These are phyloP conservation scores for Babesia sp. DNA, from an alignment of 169 alveolate genomes.

Conservation along the genomic window DNA sequence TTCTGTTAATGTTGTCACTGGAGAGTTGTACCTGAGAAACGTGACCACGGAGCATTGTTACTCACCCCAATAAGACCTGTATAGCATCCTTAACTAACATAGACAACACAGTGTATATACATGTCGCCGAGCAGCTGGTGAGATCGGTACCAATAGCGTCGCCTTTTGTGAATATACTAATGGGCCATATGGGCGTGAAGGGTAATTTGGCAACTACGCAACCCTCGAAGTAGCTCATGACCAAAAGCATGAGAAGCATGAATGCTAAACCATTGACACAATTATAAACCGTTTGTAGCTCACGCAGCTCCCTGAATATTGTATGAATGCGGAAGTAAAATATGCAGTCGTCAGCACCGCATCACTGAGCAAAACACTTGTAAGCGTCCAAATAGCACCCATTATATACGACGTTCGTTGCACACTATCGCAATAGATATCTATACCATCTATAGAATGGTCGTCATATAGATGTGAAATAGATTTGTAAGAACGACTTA, in stretches of 20 bases:
- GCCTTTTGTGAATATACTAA: slow-evolving; percentile 71
- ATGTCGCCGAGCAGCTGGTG: slow-evolving; percentile 78
- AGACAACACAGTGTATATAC: slow-evolving; percentile 73
- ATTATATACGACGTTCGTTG: no score
- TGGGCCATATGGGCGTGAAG: slow-evolving; percentile 73
- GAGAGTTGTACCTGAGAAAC: slow-evolving; percentile 40
- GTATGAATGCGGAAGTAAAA: no score
- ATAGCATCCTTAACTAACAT: slow-evolving; percentile 70
- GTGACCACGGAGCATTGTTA: not conserved
- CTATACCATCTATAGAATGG: no score
- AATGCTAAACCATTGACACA: slow-evolving; percentile 75
- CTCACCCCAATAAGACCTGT: slow-evolving; percentile 73
- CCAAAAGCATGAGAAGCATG: slow-evolving; percentile 77
- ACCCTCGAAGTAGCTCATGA: slow-evolving; percentile 80
- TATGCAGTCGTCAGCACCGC: no score
- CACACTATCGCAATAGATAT: no score
- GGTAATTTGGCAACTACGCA: slow-evolving; percentile 77
- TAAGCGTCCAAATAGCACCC: no score
- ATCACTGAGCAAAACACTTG: no score
- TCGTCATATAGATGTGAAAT: no score
- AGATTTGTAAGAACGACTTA: slow-evolving; percentile 7
- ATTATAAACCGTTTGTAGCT: slow-evolving; percentile 15
- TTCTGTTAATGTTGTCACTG: slow-evolving; percentile 55
- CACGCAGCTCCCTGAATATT: slow-evolving; percentile 42
- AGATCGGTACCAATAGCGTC: slow-evolving; percentile 63